Evolutionary conservation across 129 eudicot genomes (phyloP), one percentile per base, ranked within the genome.

Genomic region (Apium graveolens): DNA sequence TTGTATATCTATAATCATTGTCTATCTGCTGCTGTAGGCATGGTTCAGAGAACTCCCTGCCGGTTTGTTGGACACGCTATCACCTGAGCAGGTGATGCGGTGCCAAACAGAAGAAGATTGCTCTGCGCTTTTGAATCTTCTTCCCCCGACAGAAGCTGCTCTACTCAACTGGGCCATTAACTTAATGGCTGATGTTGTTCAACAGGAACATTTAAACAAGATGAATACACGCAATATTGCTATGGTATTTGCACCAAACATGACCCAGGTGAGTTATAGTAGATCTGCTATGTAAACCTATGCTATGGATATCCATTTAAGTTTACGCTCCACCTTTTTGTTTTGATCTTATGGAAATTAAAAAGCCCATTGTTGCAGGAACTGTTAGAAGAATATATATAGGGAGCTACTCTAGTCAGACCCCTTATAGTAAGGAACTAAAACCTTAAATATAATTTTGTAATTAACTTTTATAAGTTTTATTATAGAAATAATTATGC

Each of bases 191-290:
- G 98, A 93, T 88, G 98, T 93, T 27, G 97, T 88, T 49, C 93
- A 89, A 85, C 79, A 89, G 43, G 96, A 93, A 83, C 91, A 82
- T 71, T 42, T 82, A 53, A 93, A 93, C 83, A 93, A 93, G 90
- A 93, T 93, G 98, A 89, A 93, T 80, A 81, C 97, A 18, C 97
- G 81, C 82, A 93, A 93, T 78, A 88, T 93, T 29, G 97, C 97
- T 11, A 89, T 89, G 98, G 97, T 91, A 57, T 93, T 93, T 80
- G 98, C 98, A 49, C 98, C 98, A 12, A 93, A 93, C 83, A 93
- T 93, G 98, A 91, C 98, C 16, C 93, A 93, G 96, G 98, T 93
- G 29, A 35, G 83, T 81, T 62, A n/a, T 39, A 35, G 18, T 31
- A 44, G 32, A 42, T 26, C 34, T 44, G 20, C 35, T 17, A 29